Evolutionary conservation across 139 green algal species (phyloP).

Genomic region (Trebouxia sp.): DNA sequence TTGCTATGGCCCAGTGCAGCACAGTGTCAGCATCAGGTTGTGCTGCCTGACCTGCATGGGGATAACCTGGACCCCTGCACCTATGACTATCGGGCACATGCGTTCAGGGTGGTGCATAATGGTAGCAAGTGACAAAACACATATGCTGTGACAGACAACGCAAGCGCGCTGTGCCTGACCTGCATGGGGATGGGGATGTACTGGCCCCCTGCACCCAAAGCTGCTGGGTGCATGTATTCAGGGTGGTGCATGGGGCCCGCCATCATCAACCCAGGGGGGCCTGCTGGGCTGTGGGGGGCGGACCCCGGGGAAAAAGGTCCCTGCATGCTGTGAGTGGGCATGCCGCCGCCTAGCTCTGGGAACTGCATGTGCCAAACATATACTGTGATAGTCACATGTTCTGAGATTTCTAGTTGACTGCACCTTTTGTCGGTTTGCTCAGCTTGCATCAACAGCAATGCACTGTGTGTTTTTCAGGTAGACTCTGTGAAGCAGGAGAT

Average conservation of each 20-base stretch:
- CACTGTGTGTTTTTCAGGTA: no score
- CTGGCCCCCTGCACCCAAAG: slow-evolving; percentile 17
- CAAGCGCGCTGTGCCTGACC: no score
- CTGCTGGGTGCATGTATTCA: slow-evolving; percentile 23
- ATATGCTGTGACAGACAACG: no score
- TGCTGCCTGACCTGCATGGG: slow-evolving; percentile 25
- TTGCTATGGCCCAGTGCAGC: no score
- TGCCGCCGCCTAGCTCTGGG: slow-evolving; percentile 36
- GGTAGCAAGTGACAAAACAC: no score
- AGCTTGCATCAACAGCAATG: background rate
- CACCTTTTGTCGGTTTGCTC: background rate
- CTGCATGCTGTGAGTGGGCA: slow-evolving; percentile 19
- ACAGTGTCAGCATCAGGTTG: no score
- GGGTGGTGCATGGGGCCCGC: slow-evolving; percentile 19
- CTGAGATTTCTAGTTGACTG: no score
- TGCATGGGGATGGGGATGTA: slow-evolving; percentile 22
- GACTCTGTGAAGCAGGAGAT: no score
- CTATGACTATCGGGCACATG: slow-evolving; percentile 6
- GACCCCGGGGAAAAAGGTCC: slow-evolving; percentile 23
- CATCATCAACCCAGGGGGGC: slow-evolving; percentile 22
- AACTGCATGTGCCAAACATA: slow-evolving; percentile 31
- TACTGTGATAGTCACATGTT: no score
- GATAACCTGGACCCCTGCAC: slow-evolving; percentile 13
- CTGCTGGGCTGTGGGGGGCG: slow-evolving; percentile 22
- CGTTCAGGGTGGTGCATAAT: slow-evolving; percentile 12